These are phyloP conservation scores for Sambucus nigra DNA, from an alignment of 129 eudicot species.

Conservation along the genomic window DNA sequence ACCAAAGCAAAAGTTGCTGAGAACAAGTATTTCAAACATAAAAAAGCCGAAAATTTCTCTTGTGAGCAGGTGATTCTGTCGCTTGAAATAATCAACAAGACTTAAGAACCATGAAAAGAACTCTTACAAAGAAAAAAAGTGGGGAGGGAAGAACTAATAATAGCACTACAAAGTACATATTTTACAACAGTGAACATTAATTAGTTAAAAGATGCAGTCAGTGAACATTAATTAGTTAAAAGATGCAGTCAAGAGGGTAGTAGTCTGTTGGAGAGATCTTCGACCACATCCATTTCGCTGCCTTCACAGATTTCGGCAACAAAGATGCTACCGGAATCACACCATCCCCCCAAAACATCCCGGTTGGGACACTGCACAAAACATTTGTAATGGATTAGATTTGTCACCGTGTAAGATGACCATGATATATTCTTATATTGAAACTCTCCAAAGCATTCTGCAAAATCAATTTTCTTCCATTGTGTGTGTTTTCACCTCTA, in stretches of 20 bases:
- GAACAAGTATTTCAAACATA: not conserved
- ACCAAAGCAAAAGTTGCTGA: not conserved
- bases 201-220: not conserved
- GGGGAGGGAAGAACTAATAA: too few relatives aligned
- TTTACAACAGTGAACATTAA: too few relatives aligned
- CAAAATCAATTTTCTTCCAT: too few relatives aligned
- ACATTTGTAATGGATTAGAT: not conserved
- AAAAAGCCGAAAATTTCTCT: not conserved
- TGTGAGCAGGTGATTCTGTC: not conserved
- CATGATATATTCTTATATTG: not conserved
- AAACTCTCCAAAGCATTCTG: too few relatives aligned
- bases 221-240: too few relatives aligned
- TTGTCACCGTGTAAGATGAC: not conserved
- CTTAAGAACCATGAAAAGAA: not conserved
- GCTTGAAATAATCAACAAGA: too few relatives aligned
- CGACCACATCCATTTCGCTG: not conserved
- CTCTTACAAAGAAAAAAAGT: not conserved
- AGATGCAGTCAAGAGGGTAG: conserved; percentile 7
- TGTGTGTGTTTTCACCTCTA: too few relatives aligned
- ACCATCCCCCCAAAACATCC: conserved; percentile 87
- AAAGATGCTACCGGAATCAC: conserved; percentile 80
- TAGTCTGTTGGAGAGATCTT: not conserved
- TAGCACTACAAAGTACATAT: too few relatives aligned
- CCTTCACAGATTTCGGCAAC: conserved; percentile 42
- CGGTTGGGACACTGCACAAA: conserved; percentile 46